Base-by-base conservation (phyloP, 1,284 basidiomycete species). In the Ceratobasidium sp. region DNA sequence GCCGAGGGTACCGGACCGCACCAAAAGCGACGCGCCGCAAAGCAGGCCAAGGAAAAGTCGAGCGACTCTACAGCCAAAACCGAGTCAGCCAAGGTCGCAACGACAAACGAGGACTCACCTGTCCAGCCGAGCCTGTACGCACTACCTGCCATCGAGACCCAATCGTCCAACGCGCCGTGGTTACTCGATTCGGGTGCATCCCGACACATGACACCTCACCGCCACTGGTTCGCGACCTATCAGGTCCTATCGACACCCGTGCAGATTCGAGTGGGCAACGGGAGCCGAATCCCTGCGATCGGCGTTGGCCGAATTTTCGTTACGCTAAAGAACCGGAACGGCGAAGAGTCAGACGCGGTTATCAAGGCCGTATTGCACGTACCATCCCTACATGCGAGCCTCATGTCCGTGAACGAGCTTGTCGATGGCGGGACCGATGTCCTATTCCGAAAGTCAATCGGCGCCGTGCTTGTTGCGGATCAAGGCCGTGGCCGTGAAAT, bases 1-100 rank as follows among this genome's bases (percentile, higher is more conserved):
- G 76, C 68, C 18, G 78, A 77, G 50, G 78, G 68, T 16, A 46
- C 57, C 8, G 73, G 64, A 48, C 64, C 64, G 41, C 44, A 18
- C n/a, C 64, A 66, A 14, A 50, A 27, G 33, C 38, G 33, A 4
- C 62, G 62, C 30, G n/a, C 20, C 7, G 54, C 54, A n/a, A 57
- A n/a, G 20, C 54, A 41, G 62, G 35, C 38, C 4, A 65, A 65
- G 30, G 35, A 59, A 27, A 59, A 59, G 27, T 7, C n/a, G 30
- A 59, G 23, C 55, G 55, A 59, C 8, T 7, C 55, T 10, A 27
- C 55, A 10, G 23, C 55, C 8, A 68, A 68, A 52, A 44, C 38
- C 65, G 48, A 68, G 30, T 68, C 65, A 68, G 65, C 65, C 6
- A 41, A 44, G 27, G 65, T 68, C 44, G 65, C 65, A 5, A 27